Base-by-base conservation (phyloP, 805 yeast species). In the Geotrichum ghanense region DNA sequence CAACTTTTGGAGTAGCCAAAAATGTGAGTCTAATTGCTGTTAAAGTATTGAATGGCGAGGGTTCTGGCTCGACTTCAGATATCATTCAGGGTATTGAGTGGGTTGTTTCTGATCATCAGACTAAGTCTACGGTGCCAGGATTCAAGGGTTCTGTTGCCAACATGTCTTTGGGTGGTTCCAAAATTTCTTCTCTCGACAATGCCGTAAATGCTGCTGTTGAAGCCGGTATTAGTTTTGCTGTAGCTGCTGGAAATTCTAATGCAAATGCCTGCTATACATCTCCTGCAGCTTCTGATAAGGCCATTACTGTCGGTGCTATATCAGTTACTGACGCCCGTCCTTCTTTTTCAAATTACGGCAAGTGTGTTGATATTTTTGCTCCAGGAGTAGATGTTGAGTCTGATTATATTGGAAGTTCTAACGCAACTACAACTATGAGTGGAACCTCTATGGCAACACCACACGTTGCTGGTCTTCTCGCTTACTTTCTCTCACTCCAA, bases 381-480 rank as follows among this genome's bases (percentile, higher is more conserved):
- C 79, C 79, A 5, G 79, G 79, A 51, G 72, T 73, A 56, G 73
- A 75, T 62, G 68, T 76, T 51, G 65, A 69, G 57, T 72, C 78
- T 43, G 74, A 79, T 50, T 76, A 72, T 65, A 75, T 71, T 52
- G 78, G 79, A 45, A 70, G 76, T 31, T 63, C 63, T 46, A 57
- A 65, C 44, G 77, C 76, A 51, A 69, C 76, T 27, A 72, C 74
- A 50, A 65, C 72, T 21, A 66, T 76, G 67, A 73, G 79, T 26
- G 81, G 81, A 53, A 76, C 81, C 17, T 76, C 81, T 27, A 76
- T 76, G 81, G 81, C 81, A 20, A 70, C 81, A 14, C 81, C 81
- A 37, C 80, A 76, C 57, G 63, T 76, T 53, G 71, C 75, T 31
- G 81, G 81, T 19, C 67, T 76, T 56, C 64, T 75, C 61, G 61